Evolutionary conservation across 768 basidiomycete genomes (phyloP).

Genomic region (Pilatotrama ljubarskyi): DNA sequence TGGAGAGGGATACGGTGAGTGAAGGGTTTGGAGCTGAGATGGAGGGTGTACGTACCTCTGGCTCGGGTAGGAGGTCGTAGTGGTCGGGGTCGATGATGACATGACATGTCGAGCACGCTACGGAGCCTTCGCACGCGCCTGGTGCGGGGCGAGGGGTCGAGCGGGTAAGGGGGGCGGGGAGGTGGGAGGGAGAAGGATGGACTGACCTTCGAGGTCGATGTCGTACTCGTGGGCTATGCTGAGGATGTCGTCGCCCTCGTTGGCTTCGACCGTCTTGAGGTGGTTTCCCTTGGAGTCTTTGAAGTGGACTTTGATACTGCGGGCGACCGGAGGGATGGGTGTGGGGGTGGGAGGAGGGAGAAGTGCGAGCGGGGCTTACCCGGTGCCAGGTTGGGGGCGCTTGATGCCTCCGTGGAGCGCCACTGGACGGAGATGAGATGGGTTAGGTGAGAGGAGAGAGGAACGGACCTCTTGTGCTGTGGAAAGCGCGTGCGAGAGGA

Average conservation of each 20-base stretch:
- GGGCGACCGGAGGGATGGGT: neutral
- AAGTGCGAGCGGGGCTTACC: constrained; percentile 42
- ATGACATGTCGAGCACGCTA: constrained; percentile 98
- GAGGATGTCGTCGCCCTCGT: constrained; percentile 91
- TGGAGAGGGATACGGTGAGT: neutral
- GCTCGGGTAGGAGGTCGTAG: constrained; percentile 88
- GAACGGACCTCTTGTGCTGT: neutral
- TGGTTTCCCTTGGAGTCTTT: constrained; percentile 81
- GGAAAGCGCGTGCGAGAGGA: constrained; percentile 5
- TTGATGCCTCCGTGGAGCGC: constrained; percentile 50
- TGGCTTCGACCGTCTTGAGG: constrained; percentile 88
- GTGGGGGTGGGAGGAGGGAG: neutral
- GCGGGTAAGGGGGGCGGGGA: neutral
- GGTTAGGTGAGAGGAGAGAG: neutral
- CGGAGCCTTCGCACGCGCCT: constrained; percentile 97
- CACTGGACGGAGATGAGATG: constrained; percentile 14
- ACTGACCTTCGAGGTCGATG: constrained; percentile 89
- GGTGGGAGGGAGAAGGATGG: constrained; percentile 24
- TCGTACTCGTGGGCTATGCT: constrained; percentile 94
- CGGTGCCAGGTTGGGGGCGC: constrained; percentile 68
- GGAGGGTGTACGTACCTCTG: constrained; percentile 40
- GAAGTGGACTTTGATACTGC: constrained; percentile 87
- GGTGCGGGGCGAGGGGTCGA: neutral
- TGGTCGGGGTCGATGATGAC: constrained; percentile 79
- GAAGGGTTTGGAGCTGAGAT: neutral